Evolutionary conservation across 768 basidiomycete genomes (phyloP).

Genomic region (Boletus huronensis): DNA sequence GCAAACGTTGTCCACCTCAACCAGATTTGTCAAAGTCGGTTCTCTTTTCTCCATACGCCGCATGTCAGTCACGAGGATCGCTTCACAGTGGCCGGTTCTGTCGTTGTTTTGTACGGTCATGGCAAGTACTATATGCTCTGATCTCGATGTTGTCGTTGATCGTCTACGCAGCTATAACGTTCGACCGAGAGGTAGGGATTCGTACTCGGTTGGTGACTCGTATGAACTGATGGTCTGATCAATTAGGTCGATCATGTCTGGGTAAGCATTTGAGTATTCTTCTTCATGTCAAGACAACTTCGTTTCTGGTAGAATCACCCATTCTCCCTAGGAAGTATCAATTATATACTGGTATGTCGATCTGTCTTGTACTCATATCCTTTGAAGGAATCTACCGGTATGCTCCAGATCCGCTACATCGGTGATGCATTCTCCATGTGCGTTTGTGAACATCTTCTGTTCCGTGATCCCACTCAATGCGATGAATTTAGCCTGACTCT

Average conservation of each 20-base stretch:
- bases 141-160: not conserved
- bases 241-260: constrained; percentile 21
- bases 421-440: constrained; percentile 19
- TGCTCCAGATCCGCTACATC: constrained; percentile 20
- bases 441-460: not conserved
- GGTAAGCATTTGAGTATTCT: not conserved
- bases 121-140: not conserved
- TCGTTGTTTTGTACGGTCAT: constrained; percentile 19
- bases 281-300: not conserved
- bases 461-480: not conserved
- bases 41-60: not conserved
- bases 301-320: not conserved
- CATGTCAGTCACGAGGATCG: not conserved
- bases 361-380: not conserved
- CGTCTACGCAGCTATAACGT: constrained; percentile 6
- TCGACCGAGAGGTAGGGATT: constrained; percentile 19
- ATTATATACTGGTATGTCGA: constrained; percentile 19
- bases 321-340: constrained; percentile 13
- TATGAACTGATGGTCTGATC: not conserved
- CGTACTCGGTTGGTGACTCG: not conserved
- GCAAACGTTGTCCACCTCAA: not conserved
- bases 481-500: constrained; percentile 11
- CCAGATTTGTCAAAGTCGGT: constrained; percentile 11
- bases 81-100: constrained; percentile 7
- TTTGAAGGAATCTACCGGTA: not conserved